These are phyloP conservation scores for Cyclotella kingstonii DNA, from an alignment of 108 stramenopile genomes.

Conservation along the genomic window DNA sequence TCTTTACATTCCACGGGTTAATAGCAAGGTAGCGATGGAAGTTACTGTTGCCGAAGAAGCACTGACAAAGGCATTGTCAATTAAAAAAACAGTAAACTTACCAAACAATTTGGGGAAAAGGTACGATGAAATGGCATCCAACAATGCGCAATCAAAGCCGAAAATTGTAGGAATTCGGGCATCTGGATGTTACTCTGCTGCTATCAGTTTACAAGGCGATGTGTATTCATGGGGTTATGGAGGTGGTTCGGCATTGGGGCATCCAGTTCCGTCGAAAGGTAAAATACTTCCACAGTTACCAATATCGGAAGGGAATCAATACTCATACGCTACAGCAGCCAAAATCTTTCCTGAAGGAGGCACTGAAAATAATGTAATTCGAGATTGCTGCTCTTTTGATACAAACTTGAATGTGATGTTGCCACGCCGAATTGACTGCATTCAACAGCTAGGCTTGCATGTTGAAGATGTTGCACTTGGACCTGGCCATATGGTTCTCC, in stretches of 20 bases:
- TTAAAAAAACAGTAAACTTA: not conserved
- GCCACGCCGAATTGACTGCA: conserved; percentile 60
- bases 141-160: conserved; percentile 7
- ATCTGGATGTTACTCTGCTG: conserved; percentile 72
- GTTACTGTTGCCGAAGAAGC: conserved; percentile 44
- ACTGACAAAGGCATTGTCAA: conserved; percentile 20
- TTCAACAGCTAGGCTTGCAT: conserved; percentile 36
- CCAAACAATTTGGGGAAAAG: not conserved
- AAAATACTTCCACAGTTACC: conserved; percentile 35
- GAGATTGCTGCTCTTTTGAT: conserved; percentile 60
- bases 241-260: conserved; percentile 64
- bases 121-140: conserved; percentile 13
- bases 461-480: conserved; percentile 44
- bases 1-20: conserved; percentile 11
- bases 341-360: conserved; percentile 43
- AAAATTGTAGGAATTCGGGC: conserved; percentile 65
- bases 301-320: conserved; percentile 38
- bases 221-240: conserved; percentile 85
- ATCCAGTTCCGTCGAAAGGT: conserved; percentile 49
- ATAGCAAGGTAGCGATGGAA: conserved; percentile 33
- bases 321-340: conserved; percentile 25
- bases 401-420: conserved; percentile 66
- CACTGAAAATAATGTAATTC: conserved; percentile 32
- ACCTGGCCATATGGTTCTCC: conserved; percentile 47
- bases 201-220: conserved; percentile 65